Percentiles rank a stretch among this genome's conserved stretches.
Evolutionary conservation across 2,329 filamentous ascomycete species (phyloP).

Genomic region (Myriosclerotinia duriaeana): DNA sequence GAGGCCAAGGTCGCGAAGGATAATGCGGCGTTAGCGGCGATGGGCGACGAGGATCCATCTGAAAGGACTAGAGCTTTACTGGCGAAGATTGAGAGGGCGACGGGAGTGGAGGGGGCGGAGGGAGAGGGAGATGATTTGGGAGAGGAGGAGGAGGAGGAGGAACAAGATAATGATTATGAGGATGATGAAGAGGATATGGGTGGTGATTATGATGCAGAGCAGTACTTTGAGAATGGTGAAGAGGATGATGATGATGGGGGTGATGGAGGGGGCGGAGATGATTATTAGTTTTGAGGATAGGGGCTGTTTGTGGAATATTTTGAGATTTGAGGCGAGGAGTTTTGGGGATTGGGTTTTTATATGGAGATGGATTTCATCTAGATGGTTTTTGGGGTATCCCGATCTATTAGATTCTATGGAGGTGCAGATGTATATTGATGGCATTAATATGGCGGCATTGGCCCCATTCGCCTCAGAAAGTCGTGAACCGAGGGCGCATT

Average conservation of each 20-base stretch:
- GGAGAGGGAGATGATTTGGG: conserved; percentile 43
- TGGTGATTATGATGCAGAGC: conserved; percentile 63
- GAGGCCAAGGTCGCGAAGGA: conserved; percentile 38
- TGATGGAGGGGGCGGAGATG: conserved; percentile 43
- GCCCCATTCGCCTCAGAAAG: too few species aligned
- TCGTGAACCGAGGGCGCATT: background rate
- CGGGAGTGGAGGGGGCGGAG: conserved; percentile 43
- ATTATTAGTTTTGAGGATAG: conserved; percentile 27
- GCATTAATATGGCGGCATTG: too few species aligned
- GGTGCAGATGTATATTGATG: too few species aligned
- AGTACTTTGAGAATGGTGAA: conserved; percentile 62
- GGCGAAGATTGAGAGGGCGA: conserved; percentile 34
- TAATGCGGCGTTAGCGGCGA: conserved; percentile 37
- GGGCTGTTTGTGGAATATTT: background rate
- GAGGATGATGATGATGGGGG: conserved; percentile 50
- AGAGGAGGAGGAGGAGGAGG: conserved; percentile 46
- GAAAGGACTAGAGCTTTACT: conserved; percentile 30
- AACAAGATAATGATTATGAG: conserved; percentile 48
- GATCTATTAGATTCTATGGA: background rate
- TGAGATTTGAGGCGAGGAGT: conserved; percentile 4
- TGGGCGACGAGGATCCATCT: conserved; percentile 38
- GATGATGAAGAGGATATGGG: conserved; percentile 60
- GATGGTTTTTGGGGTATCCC: background rate
- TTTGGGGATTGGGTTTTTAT: background rate
- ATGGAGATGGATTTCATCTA: background rate